Evolutionary conservation across 2,329 filamentous ascomycete species (phyloP), one percentile per base, ranked within the genome.

Genomic region (Venturiaceae sp.): DNA sequence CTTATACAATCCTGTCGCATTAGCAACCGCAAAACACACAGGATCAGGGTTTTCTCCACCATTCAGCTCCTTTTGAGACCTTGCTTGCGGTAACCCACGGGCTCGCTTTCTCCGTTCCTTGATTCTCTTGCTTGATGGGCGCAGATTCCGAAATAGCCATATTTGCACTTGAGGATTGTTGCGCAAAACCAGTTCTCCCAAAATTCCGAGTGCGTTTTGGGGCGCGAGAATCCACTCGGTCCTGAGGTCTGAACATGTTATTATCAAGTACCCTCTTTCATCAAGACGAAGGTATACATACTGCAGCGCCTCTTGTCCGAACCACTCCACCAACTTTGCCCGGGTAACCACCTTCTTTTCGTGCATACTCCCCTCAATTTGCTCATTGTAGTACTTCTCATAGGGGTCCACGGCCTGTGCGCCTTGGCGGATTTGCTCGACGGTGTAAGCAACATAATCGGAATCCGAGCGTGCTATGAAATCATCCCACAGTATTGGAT

Each of bases 401-500:
- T 57, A 57, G 3, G 44, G 44, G 9, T 50, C 44, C 30, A 28
- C 23, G 7, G 55, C 28, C 16, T 46, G 23, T 34, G 55, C 26
- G 9, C 54, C 47, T n/a, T 36, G 23, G 28, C 57, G 54, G n/a
- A n/a, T n/a, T n/a, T n/a, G n/a, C 26, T 57, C 55, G 7, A 55
- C 19, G 19, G 9, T 28, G 39, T 59, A 59, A n/a, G 52, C 54
- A 21, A 34, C 16, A 23, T 59, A 59, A 16, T 59, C 58, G 9
- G 50, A 46, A 3, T 30, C 34, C 21, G 34, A 32, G 26, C 53
- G 50, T 19, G 57, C 34, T 28, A 59, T 44, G 34, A 30, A 59
- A 44, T 59, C 58, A 56, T 59, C 58, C 58, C 58, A 59, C 8
- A 58, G 47, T 5, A 54, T 47, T 54, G 30, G 57, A 28, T 54